Base-by-base conservation (phyloP, 257 asterid species). In the Salvia miltiorrhiza region DNA sequence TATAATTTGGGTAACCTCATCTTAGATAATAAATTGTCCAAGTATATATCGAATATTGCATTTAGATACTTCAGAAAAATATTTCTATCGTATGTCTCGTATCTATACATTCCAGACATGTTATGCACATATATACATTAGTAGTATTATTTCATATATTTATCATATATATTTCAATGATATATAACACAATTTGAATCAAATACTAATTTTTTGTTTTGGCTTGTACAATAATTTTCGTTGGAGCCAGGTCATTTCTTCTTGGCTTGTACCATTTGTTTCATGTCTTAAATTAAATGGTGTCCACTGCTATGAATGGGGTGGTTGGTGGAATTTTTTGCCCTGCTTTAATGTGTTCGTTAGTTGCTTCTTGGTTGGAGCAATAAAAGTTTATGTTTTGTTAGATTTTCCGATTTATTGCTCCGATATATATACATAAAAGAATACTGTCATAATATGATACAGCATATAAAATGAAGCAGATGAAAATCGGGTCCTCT, bases 251-350 rank as follows among this genome's bases (percentile, higher is more conserved):
- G 4, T 63, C 55, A 37, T 20, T 39, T n/a, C n/a, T 45, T 39
- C 37, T 37, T 67, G 40, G 73, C 37, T 12, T 28, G 44, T 56
- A 69, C 37, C 33, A 57, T 17, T 21, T 14, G n/a, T 60, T 28
- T 45, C 39, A 2, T 17, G 24, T 14, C 33, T 14, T 53, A 26
- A 37, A 39, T 37, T 58, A 56, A 47, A 60, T 73, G 52, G 66
- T 37, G 56, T 67, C 54, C 37, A 64, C 40, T 40, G 59, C 50
- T 45, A 48, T 76, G 60, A 76, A 73, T 73, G 55, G 62, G 35
- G 52, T 70, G 39, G 77, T 76, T 61, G 84, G 79, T 80, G 72
- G 54, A 45, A 66, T 21, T 1, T 69, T 24, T 65, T 43, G 49
- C 16, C 59, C 44, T 57, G 54, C 69, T 76, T 73, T 72, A 72